Evolutionary conservation across 208 protist species (phyloP).

Genomic region (Angomonas deanei): DNA sequence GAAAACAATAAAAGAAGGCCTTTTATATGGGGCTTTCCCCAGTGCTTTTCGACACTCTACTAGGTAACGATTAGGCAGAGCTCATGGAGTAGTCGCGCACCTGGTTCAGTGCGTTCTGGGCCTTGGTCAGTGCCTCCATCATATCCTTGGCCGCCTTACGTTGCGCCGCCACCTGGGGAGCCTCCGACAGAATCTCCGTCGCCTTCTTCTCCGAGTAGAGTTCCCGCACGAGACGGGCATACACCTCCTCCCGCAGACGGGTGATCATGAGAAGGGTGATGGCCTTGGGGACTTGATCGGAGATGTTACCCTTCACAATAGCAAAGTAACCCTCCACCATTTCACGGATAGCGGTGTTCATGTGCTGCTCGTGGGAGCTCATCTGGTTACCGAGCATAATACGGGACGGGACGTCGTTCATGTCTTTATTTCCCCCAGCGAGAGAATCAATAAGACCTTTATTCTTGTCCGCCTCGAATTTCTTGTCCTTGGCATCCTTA

Average conservation of each 20-base stretch:
- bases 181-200: constrained; percentile 92
- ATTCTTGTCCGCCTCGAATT: constrained; percentile 45
- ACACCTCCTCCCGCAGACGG: constrained; percentile 84
- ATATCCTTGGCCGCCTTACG: constrained; percentile 89
- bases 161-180: constrained; percentile 74
- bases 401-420: constrained; percentile 68
- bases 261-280: constrained; percentile 98
- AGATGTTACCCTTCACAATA: constrained; percentile 89
- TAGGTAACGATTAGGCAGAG: constrained; percentile 1
- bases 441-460: constrained; percentile 37
- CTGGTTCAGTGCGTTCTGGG: constrained; percentile 74
- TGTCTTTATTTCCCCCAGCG: constrained; percentile 17
- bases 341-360: constrained; percentile 80
- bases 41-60: background rate
- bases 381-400: constrained; percentile 78
- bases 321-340: constrained; percentile 92
- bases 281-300: constrained; percentile 97
- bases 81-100: constrained; percentile 70
- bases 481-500: constrained; percentile 29
- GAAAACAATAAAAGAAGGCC: background rate
- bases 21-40: background rate
- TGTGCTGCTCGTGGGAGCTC: constrained; percentile 64
- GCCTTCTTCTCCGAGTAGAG: constrained; percentile 94
- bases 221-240: constrained; percentile 91
- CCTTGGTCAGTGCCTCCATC: constrained; percentile 85